These are phyloP conservation scores for Jamesozyma lodderae DNA, from an alignment of 805 yeast genomes.

Conservation along the genomic window DNA sequence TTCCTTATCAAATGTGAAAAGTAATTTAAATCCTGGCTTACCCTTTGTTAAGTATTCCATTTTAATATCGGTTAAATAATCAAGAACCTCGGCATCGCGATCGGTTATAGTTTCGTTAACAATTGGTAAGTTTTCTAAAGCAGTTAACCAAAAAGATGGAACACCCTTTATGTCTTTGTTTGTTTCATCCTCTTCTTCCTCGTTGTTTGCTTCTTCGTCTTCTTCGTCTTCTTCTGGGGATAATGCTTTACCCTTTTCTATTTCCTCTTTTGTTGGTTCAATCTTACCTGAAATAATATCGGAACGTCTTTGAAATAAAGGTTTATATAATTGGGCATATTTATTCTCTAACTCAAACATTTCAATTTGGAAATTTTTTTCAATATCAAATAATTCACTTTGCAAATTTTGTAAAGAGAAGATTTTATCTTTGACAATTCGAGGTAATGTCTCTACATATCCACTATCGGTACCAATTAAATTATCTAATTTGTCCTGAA, in stretches of 20 bases:
- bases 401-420: slow-evolving; percentile 77
- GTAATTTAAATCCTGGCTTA: slow-evolving; percentile 76
- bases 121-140: slow-evolving; percentile 75
- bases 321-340: slow-evolving; percentile 62
- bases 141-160: slow-evolving; percentile 95
- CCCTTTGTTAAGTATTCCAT: slow-evolving; percentile 60
- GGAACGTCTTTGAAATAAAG: slow-evolving; percentile 66
- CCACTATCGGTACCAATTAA: slow-evolving; percentile 84
- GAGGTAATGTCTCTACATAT: slow-evolving; percentile 70
- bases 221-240: slow-evolving; percentile 37
- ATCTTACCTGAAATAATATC: slow-evolving; percentile 59
- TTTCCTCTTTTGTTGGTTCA: slow-evolving; percentile 73
- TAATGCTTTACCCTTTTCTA: slow-evolving; percentile 67
- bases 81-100: slow-evolving; percentile 78
- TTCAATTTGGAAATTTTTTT: slow-evolving; percentile 86
- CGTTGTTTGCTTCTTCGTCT: slow-evolving; percentile 36
- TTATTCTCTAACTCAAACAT: slow-evolving; percentile 78
- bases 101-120: slow-evolving; percentile 81
- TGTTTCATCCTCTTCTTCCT: slow-evolving; percentile 38
- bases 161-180: slow-evolving; percentile 53
- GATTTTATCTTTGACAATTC: slow-evolving; percentile 63
- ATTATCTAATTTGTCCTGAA: slow-evolving; percentile 79
- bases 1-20: slow-evolving; percentile 59
- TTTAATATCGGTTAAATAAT: slow-evolving; percentile 57
- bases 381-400: slow-evolving; percentile 68